Conservation (phyloP, 768 basidiomycete genomes). For the Trametes villosa region DNA sequence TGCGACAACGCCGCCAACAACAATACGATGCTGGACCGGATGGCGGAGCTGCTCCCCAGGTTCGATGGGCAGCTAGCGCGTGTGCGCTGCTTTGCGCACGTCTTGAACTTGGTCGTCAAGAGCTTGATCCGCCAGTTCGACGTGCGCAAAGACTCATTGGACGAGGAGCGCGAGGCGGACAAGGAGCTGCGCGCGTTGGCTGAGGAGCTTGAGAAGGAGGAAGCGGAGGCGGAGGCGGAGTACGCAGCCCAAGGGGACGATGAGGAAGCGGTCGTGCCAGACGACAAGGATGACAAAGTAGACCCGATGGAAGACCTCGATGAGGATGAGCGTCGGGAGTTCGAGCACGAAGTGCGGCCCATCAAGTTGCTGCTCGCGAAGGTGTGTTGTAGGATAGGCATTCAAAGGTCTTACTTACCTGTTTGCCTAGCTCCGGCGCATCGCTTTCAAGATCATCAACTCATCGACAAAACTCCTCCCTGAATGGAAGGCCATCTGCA, state of each 20-base stretch:
- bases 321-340: neutral
- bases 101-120: conserved; percentile 15
- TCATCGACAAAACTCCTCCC: too few relatives aligned
- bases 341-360: too few relatives aligned
- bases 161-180: too few relatives aligned
- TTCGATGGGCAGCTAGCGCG: neutral
- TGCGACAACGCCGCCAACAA: conserved; percentile 26
- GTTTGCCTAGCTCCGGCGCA: too few relatives aligned
- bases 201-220: too few relatives aligned
- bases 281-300: neutral
- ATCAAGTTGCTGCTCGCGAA: too few relatives aligned
- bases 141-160: too few relatives aligned
- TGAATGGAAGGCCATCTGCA: too few relatives aligned
- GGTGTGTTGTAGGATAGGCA: too few relatives aligned
- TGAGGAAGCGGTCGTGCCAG: neutral
- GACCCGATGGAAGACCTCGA: neutral
- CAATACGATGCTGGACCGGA: conserved; percentile 14
- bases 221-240: neutral
- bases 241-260: neutral
- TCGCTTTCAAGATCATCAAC: too few relatives aligned
- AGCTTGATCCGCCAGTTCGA: conserved; percentile 21
- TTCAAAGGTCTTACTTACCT: too few relatives aligned
- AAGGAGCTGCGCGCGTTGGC: too few relatives aligned
- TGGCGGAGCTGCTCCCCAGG: neutral
- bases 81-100: conserved; percentile 22